Evolutionary conservation across 768 basidiomycete species (phyloP), one percentile per base, ranked within the genome.

Genomic region (Hygrophorus russula): DNA sequence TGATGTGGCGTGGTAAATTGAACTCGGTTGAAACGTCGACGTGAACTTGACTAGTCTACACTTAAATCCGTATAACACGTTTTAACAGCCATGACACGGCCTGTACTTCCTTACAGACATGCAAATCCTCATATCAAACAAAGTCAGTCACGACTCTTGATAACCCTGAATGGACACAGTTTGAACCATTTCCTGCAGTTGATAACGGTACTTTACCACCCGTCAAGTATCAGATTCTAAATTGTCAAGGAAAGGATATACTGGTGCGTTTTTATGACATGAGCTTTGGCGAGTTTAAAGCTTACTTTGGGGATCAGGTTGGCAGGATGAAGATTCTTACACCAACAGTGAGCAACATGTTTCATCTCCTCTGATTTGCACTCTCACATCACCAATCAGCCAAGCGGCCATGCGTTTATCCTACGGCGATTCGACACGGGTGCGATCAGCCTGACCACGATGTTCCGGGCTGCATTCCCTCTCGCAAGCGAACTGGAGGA

Each of bases 391-490:
- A 33, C 45, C 31, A 44, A 24, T 14, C 58, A 89, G 84, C 73
- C 81, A 20, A 60, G 66, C 11, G 80, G 82, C 29, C 92, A 97
- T 63, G 90, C 93, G 17, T 97, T 96, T 59, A 88, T 97, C 56
- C 80, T 97, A 29, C 79, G 92, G 36, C 80, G 93, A 43, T 92
- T 86, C 53, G 93, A 97, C 63, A 94, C 92, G 2, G 82, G 86
- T 46, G 90, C 90, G 14, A 76, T 97, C 62, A 86, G 82, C 50
- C 74, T 92, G 8, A 94, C 92, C 8, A 94, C 92, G 45, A 94
- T 97, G 91, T 94, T 87, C 66, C 86, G 91, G 46, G 91, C 91
- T 6, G 90, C 90, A 0, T 97, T 90, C 60, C 92, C 92, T 8
- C 75, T 70, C 31, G 85, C 90, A 3, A 65, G 68, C 34, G 87